Evolutionary conservation across 202 grass and related monocot genomes (phyloP).

Genomic region (Schoenoplectus triqueter): DNA sequence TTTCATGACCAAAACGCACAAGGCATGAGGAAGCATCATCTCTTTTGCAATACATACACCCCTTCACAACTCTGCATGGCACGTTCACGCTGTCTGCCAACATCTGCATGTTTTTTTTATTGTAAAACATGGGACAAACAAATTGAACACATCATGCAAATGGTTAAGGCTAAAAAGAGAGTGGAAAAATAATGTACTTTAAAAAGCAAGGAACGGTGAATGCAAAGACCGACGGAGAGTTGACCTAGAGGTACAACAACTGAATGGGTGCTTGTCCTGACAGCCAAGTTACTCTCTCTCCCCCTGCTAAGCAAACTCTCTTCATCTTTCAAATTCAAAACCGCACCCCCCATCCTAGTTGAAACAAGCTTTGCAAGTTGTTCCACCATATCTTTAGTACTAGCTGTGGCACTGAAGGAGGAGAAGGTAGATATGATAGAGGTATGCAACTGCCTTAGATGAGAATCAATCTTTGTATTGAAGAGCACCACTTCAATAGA

Average conservation of each 20-base stretch:
- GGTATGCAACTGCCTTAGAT: conserved; percentile 60
- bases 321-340: conserved; percentile 61
- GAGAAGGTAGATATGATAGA: conserved; percentile 57
- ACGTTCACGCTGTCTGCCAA: conserved; percentile 83
- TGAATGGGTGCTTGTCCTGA: conserved; percentile 65
- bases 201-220: conserved; percentile 90
- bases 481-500: conserved; percentile 74
- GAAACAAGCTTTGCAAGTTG: conserved; percentile 88
- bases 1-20: conserved; percentile 85
- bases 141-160: background rate
- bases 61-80: conserved; percentile 91
- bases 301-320: conserved; percentile 63
- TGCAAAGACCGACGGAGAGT: conserved; percentile 81
- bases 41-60: conserved; percentile 89
- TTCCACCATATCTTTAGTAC: conserved; percentile 67
- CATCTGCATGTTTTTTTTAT: conserved; percentile 50
- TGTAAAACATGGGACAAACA: conserved; percentile 31
- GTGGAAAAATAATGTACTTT: conserved; percentile 54
- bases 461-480: conserved; percentile 67
- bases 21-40: conserved; percentile 87
- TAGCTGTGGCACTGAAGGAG: conserved; percentile 50
- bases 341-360: conserved; percentile 72
- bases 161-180: background rate
- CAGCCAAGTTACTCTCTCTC: conserved; percentile 66
- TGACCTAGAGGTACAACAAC: conserved; percentile 71